Conservation (phyloP, 2,329 filamentous ascomycete genomes). For the Botryotinia narcissicola region DNA sequence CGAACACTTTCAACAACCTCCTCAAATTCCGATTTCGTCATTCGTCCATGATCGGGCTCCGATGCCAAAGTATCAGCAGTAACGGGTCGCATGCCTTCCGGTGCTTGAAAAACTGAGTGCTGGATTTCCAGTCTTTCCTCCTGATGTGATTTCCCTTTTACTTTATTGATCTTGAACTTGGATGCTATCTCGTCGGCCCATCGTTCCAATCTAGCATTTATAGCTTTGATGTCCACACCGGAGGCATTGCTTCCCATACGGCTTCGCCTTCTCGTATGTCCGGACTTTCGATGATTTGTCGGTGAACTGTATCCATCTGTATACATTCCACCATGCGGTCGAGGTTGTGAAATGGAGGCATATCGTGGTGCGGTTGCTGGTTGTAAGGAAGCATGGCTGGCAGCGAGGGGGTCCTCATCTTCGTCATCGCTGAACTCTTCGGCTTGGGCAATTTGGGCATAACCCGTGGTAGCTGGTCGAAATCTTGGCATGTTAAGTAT, state of each 20-base stretch:
- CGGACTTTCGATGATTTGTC: conserved; percentile 45
- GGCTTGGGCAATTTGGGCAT: conserved; percentile 80
- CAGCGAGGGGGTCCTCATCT: conserved; percentile 60
- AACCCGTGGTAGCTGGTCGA: conserved; percentile 70
- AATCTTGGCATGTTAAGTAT: conserved; percentile 34
- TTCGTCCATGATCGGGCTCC: conserved; percentile 58
- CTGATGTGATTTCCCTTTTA: conserved; percentile 70
- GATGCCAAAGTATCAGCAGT: conserved; percentile 71
- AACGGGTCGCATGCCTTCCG: conserved; percentile 79
- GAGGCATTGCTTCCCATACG: conserved; percentile 68
- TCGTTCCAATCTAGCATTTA: conserved; percentile 89
- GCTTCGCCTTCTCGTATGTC: conserved; percentile 42
- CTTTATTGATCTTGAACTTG: conserved; percentile 85
- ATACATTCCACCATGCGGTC: conserved; percentile 58
- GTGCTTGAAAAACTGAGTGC: conserved; percentile 93
- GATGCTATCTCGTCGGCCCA: conserved; percentile 98
- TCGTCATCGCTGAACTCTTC: conserved; percentile 63
- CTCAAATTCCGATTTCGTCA: conserved; percentile 81
- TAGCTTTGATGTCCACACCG: conserved; percentile 95
- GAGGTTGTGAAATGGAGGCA: conserved; percentile 61
- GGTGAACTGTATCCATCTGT: conserved; percentile 44
- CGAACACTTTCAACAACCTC: conserved; percentile 86
- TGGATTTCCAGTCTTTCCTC: conserved; percentile 93
- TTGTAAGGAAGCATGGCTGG: conserved; percentile 54
- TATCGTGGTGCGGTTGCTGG: conserved; percentile 58